A percentile compares a stretch with the other conserved stretches of the same genome.
These are phyloP conservation scores for Ceriops decandra DNA, from an alignment of 345 rosid genomes.

Conservation along the genomic window DNA sequence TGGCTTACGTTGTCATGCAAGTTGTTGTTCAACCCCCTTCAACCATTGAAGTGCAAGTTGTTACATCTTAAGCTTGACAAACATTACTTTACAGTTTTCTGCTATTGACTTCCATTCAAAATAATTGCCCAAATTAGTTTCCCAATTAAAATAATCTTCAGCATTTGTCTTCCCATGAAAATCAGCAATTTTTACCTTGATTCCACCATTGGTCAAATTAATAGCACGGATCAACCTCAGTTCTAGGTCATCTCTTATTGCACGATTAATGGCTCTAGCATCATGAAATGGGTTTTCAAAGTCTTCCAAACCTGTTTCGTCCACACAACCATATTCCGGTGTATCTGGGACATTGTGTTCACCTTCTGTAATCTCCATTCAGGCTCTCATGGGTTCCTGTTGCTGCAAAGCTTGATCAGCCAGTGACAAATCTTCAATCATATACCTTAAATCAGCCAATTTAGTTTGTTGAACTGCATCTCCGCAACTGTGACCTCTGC, in stretches of 20 bases:
- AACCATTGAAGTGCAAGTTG: too few species aligned
- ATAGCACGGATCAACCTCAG: background rate
- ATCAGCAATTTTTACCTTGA: background rate
- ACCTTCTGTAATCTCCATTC: background rate
- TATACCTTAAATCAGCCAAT: background rate
- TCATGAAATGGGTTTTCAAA: background rate
- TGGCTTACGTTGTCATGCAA: too few species aligned
- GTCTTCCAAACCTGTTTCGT: background rate
- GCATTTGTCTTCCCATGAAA: background rate
- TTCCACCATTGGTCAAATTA: background rate
- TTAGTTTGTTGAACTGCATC: too few species aligned
- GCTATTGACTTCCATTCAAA: too few species aligned
- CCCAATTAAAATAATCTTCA: background rate
- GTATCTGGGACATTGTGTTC: background rate
- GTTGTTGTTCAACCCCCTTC: too few species aligned
- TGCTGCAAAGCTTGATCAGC: background rate
- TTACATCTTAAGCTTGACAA: too few species aligned
- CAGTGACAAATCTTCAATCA: background rate
- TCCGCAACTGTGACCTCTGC: too few species aligned
- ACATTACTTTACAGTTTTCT: too few species aligned
- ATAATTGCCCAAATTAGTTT: background rate
- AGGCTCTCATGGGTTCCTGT: background rate
- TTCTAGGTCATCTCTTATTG: background rate
- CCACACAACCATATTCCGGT: background rate
- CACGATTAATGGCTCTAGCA: background rate